Evolutionary conservation across 169 alveolate species (phyloP).

Genomic region (Ichthyophthirius multifiliis): DNA sequence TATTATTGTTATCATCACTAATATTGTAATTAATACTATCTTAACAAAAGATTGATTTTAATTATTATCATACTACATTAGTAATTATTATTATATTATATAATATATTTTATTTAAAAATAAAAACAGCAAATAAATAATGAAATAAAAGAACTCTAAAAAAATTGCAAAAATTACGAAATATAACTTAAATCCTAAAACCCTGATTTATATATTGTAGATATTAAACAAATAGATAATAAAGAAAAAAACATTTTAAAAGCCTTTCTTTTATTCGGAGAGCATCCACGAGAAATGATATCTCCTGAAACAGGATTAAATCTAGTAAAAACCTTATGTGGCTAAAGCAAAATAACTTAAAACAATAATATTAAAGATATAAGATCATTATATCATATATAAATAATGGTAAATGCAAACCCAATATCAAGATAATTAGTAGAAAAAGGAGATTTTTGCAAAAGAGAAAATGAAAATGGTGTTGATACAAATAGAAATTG

Average conservation of each 20-base stretch:
- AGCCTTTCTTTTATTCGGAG: slow-evolving; percentile 43
- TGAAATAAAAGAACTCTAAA: not conserved
- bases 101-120: no score
- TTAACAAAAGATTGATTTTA: not conserved
- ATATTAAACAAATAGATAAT: not conserved
- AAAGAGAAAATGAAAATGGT: slow-evolving; percentile 36
- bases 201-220: not conserved
- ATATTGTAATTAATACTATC: no score
- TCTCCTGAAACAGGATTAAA: slow-evolving; percentile 47
- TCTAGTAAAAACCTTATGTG: slow-evolving; percentile 24
- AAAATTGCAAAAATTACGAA: not conserved
- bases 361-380: slow-evolving; percentile 1
- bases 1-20: no score
- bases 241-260: not conserved
- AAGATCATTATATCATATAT: not conserved
- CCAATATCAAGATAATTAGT: slow-evolving; percentile 35
- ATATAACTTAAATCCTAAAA: not conserved
- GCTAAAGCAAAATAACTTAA: not conserved
- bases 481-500: slow-evolving; percentile 49
- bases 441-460: slow-evolving; percentile 46
- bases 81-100: not conserved
- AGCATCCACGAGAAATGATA: slow-evolving; percentile 48
- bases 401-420: slow-evolving; percentile 35
- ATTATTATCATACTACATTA: not conserved
- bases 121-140: not conserved